Evolutionary conservation across 306 rosid genomes (phyloP).

Genomic region (Datisca glomerata): DNA sequence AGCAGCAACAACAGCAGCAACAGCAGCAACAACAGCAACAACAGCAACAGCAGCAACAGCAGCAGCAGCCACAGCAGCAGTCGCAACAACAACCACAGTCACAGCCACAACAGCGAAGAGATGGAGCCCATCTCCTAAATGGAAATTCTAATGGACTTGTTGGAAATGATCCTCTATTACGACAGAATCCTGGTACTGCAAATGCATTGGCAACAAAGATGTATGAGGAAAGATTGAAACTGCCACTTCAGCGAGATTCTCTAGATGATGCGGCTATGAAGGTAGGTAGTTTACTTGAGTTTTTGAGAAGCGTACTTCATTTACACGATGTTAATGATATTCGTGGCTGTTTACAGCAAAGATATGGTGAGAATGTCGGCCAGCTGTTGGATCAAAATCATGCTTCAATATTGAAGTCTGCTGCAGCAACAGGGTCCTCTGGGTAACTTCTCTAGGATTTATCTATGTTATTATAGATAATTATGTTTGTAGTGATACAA

Average conservation of each 20-base stretch:
- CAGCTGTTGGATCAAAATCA: slow-evolving; percentile 81
- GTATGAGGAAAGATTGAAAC: slow-evolving; percentile 89
- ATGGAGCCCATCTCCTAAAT: slow-evolving; percentile 72
- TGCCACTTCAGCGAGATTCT: slow-evolving; percentile 82
- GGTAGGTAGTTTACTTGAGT: slow-evolving; percentile 27
- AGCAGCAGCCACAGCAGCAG: slow-evolving; percentile 26
- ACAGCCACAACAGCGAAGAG: slow-evolving; percentile 75
- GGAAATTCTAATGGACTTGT: slow-evolving; percentile 77
- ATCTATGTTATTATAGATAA: too few species aligned
- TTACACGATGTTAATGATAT: slow-evolving; percentile 15
- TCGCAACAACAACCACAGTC: slow-evolving; percentile 23
- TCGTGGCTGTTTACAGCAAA: slow-evolving; percentile 47
- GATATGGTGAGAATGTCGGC: slow-evolving; percentile 87
- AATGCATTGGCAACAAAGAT: slow-evolving; percentile 87
- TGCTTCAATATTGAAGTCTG: slow-evolving; percentile 77
- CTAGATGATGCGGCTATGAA: slow-evolving; percentile 83
- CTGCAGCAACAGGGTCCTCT: slow-evolving; percentile 81
- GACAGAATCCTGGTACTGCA: slow-evolving; percentile 76
- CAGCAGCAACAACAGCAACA: slow-evolving; percentile 52
- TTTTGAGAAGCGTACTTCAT: slow-evolving; percentile 10
- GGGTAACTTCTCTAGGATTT: too few species aligned
- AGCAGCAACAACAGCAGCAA: slow-evolving; percentile 28
- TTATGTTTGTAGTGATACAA: background rate
- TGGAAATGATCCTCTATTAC: slow-evolving; percentile 60
- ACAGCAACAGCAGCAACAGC: slow-evolving; percentile 36